phyloP scores from a whole-genome alignment of 2,329 filamentous ascomycete genomes.

The Alternaria panax region DNA sequence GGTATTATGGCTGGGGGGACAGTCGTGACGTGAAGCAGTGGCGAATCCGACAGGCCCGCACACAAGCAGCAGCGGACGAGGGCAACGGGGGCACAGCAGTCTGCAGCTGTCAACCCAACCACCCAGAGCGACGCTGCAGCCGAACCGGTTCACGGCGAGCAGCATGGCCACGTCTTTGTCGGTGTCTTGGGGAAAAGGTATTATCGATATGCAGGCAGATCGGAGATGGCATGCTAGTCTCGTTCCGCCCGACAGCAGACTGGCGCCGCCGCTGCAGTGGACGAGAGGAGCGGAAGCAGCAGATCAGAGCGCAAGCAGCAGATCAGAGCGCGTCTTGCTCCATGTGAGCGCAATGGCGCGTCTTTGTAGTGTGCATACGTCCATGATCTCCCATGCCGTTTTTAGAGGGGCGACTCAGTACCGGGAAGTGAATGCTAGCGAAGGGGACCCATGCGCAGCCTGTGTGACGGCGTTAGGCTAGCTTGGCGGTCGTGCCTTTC shows the following conservation, averaged over 20 bases:
- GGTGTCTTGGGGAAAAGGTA: slow-evolving; percentile 9
- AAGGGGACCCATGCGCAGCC: slow-evolving; percentile 34
- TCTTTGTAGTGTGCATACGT: slow-evolving; percentile 6
- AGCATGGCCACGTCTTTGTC: neutral
- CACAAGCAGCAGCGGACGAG: neutral
- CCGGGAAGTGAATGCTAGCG: slow-evolving; percentile 30
- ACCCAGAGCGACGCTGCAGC: neutral
- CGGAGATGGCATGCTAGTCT: slow-evolving; percentile 6
- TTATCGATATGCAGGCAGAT: slow-evolving; percentile 21
- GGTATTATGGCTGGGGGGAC: neutral
- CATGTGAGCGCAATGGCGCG: slow-evolving; percentile 2
- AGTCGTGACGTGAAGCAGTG: slow-evolving; percentile 3
- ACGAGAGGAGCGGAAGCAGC: neutral
- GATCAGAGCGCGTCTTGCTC: slow-evolving; percentile 4
- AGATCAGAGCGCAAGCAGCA: neutral
- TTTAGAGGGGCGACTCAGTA: slow-evolving; percentile 32
- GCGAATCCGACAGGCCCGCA: neutral
- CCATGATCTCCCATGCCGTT: slow-evolving; percentile 14
- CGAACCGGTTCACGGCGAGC: neutral
- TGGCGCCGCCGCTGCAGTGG: slow-evolving; percentile 13
- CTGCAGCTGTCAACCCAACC: neutral
- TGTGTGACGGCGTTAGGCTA: slow-evolving; percentile 33
- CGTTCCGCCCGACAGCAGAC: slow-evolving; percentile 21
- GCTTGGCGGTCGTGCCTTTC: slow-evolving; percentile 36
- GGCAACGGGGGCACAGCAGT: neutral